Conservation (phyloP, 2,329 filamentous ascomycete species). For the Fusarium papillatum region DNA sequence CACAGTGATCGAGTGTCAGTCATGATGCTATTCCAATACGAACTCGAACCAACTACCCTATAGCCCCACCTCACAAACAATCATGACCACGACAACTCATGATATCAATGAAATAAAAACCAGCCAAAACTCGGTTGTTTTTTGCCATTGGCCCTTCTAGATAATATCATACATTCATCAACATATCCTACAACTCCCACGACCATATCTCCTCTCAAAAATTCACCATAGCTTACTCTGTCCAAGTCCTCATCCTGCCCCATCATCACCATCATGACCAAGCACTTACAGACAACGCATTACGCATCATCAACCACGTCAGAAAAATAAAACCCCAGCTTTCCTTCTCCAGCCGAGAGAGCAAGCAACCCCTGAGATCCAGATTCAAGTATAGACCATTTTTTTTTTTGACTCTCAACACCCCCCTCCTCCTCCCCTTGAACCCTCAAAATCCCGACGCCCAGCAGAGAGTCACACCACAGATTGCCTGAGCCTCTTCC, state of each 20-base stretch:
- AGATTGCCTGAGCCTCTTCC: constrained; percentile 27
- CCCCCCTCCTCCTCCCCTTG: neutral
- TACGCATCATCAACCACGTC: neutral
- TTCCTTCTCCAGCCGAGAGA: neutral
- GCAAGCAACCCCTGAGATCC: neutral
- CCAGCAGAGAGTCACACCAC: constrained; percentile 34
- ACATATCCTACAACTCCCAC: neutral
- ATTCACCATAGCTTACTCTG: neutral
- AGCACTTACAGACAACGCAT: constrained; percentile 1
- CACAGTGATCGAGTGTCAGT: neutral
- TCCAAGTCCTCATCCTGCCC: neutral
- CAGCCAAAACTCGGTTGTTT: neutral
- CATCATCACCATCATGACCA: neutral
- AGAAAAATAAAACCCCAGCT: neutral
- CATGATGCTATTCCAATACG: neutral
- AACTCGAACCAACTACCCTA: constrained; percentile 26
- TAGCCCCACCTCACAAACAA: neutral
- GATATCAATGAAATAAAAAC: neutral
- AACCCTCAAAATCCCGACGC: constrained; percentile 29
- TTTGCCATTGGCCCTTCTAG: neutral
- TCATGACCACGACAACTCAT: neutral
- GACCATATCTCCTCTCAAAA: neutral
- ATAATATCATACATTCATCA: rapidly evolving
- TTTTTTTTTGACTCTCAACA: neutral
- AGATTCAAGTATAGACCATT: neutral